These are phyloP conservation scores for Mycena vulgaris DNA, from an alignment of 768 basidiomycete species.

Conservation along the genomic window DNA sequence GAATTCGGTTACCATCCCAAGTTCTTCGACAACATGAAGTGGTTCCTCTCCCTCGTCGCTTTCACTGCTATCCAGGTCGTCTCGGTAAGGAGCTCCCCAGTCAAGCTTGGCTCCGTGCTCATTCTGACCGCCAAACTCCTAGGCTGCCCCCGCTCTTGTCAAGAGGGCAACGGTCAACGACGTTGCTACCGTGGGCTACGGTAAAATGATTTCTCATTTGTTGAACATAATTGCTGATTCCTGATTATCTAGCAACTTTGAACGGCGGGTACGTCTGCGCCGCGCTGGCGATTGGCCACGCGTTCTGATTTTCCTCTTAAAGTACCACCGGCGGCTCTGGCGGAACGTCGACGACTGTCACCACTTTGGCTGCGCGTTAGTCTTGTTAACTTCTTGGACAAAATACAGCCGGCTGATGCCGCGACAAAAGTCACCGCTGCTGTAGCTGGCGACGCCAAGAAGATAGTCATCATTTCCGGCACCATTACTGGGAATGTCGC, in stretches of 20 bases:
- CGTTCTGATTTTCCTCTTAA: slow-evolving; percentile 13
- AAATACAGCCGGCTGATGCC: neutral
- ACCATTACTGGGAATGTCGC: slow-evolving; percentile 61
- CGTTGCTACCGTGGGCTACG: slow-evolving; percentile 36
- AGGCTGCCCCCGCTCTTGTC: slow-evolving; percentile 38
- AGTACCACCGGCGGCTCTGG: slow-evolving; percentile 64
- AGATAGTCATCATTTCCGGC: slow-evolving; percentile 62
- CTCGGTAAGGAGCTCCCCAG: slow-evolving; percentile 43
- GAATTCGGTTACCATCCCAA: slow-evolving; percentile 7
- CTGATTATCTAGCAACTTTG: slow-evolving; percentile 29
- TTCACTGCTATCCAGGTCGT: slow-evolving; percentile 49
- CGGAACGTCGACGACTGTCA: slow-evolving; percentile 60
- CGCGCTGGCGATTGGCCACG: no score
- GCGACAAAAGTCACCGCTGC: slow-evolving; percentile 51
- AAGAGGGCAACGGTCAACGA: slow-evolving; percentile 54
- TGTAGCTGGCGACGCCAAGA: slow-evolving; percentile 57
- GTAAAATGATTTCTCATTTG: slow-evolving; percentile 37
- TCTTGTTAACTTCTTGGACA: neutral
- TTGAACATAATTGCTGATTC: neutral
- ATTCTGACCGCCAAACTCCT: neutral
- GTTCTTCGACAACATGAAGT: slow-evolving; percentile 49
- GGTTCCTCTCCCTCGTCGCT: slow-evolving; percentile 50
- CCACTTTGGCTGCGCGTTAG: slow-evolving; percentile 53
- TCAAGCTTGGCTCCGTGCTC: neutral
- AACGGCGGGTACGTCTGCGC: slow-evolving; percentile 40